These are phyloP conservation scores for Clonostachys sp. DNA, from an alignment of 2,329 filamentous ascomycete species.

Conservation along the genomic window DNA sequence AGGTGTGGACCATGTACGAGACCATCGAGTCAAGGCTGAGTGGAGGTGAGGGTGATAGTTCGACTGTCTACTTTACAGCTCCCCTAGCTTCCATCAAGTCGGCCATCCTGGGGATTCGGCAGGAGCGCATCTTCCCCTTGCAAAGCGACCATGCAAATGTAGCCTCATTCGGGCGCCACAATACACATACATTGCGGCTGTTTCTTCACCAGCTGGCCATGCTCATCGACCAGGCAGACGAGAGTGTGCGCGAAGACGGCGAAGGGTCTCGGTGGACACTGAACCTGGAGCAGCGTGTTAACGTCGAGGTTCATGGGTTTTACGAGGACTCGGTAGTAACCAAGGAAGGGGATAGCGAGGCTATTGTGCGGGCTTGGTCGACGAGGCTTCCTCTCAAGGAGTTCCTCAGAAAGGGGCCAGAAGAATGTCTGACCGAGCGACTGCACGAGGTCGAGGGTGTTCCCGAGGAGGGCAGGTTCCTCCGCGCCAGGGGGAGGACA, in stretches of 20 bases:
- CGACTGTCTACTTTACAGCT: conserved; percentile 48
- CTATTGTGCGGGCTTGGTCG: conserved; percentile 41
- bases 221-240: conserved; percentile 24
- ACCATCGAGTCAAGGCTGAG: conserved; percentile 55
- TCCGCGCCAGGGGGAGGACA: conserved; percentile 18
- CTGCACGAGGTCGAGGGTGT: conserved; percentile 32
- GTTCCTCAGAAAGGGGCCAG: conserved; percentile 51
- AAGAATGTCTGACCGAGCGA: conserved; percentile 48
- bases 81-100: conserved; percentile 56
- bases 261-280: conserved; percentile 34
- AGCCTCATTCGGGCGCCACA: conserved; percentile 46
- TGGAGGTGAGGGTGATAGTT: conserved; percentile 26
- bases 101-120: conserved; percentile 42
- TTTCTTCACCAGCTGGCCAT: conserved; percentile 26
- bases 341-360: conserved; percentile 5
- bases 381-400: conserved; percentile 44
- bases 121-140: conserved; percentile 46
- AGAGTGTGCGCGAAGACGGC: conserved; percentile 14
- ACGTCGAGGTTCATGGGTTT: conserved; percentile 53
- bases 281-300: conserved; percentile 45
- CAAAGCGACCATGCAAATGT: conserved; percentile 51
- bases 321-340: conserved; percentile 44
- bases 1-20: conserved; percentile 60
- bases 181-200: conserved; percentile 39
- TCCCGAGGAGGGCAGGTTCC: conserved; percentile 19